Percentiles rank a stretch among this genome's conserved stretches.
Conservation (phyloP, 768 basidiomycete species). For the Hygrophorus pudorinus region DNA sequence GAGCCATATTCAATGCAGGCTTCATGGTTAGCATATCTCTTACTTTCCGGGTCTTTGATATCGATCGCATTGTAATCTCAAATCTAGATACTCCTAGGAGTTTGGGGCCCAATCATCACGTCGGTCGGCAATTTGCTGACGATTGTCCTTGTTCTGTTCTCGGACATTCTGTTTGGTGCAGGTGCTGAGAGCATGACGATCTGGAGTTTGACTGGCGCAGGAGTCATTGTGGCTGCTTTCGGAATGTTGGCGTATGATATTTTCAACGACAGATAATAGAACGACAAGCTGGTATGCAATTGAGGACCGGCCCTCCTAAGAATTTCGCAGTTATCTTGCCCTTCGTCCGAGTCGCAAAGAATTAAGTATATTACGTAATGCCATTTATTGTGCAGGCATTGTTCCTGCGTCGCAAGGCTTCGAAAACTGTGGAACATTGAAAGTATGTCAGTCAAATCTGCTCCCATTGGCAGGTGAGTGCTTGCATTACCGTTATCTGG, state of each 20-base stretch:
- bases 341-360: no score
- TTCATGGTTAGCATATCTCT: constrained; percentile 54
- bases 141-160: constrained; percentile 77
- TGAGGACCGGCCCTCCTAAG: no score
- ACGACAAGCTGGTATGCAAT: no score
- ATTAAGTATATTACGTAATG: no score
- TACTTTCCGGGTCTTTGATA: constrained; percentile 3
- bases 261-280: no score
- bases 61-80: constrained; percentile 3
- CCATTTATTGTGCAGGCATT: no score
- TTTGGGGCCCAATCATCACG: constrained; percentile 82
- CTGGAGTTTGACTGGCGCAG: constrained; percentile 70
- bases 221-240: constrained; percentile 76
- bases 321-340: no score
- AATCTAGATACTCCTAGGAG: constrained; percentile 60
- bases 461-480: no score
- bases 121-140: constrained; percentile 93
- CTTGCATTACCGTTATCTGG: no score
- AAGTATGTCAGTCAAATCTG: no score
- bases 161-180: constrained; percentile 67
- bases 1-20: constrained; percentile 76
- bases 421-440: no score
- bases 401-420: no score
- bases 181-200: constrained; percentile 50
- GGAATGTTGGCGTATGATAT: constrained; percentile 61